Base-by-base conservation (phyloP, 2,329 filamentous ascomycete genomes). In the Thielaviopsis musarum region DNA sequence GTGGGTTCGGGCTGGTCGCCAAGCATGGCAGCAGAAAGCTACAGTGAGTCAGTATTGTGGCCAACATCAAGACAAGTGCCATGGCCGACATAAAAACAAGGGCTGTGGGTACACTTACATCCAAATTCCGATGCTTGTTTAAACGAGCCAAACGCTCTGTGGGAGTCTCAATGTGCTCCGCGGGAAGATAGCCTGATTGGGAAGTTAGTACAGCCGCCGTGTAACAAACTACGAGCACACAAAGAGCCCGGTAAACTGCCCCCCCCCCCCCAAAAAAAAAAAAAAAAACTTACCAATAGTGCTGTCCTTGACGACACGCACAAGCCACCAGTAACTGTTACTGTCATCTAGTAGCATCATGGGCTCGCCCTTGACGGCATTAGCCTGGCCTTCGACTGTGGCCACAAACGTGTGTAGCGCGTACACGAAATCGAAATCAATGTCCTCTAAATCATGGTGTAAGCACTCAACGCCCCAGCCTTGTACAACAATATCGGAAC, bases 281-380 rank as follows among this genome's bases (percentile, higher is more conserved):
- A 28, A 7, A 28, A 34, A 34, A 10, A 34, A 34, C 74, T 60
- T 70, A 83, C 79, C 82, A 71, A 98, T 98, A 69, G 90, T 97
- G 70, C 88, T 94, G 72, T 98, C 93, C 71, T 97, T 97, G 58
- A 97, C 91, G 53, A 98, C 88, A 64, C 91, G 81, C 15, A 98
- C 93, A 62, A 98, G 81, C 93, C 93, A 98, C 93, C 93, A 98
- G 71, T 98, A 98, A 73, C 91, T 97, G 74, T 98, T 98, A 74
- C 90, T 97, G 67, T 98, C 93, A 68, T 98, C 93, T 22, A 98
- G 80, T 64, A 98, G 77, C 58, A 97, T 91, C 93, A 98, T 98
- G 15, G 91, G 97, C 69, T 98, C 93, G 57, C 93, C 93, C 73
- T 98, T 98, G 38, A 89, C 94, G 61, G 93, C 93, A 75, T 97